Conservation (phyloP, 2,329 filamentous ascomycete genomes). For the Calonectria fujianensis region DNA sequence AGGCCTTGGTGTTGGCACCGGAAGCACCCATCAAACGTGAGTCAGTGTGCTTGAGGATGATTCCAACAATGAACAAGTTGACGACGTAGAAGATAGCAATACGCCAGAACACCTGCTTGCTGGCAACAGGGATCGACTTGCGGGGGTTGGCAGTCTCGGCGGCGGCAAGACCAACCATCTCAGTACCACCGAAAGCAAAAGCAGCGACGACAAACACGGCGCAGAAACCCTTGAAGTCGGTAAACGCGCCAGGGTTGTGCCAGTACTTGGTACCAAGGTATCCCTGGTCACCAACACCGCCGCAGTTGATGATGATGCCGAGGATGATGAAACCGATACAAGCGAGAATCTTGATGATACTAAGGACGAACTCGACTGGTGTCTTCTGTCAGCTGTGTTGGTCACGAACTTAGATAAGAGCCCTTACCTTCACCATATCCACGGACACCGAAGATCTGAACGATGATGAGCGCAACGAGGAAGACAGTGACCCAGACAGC, state of each 20-base stretch:
- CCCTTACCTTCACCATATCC: conserved; percentile 82
- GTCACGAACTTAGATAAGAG: neutral
- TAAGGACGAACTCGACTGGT: conserved; percentile 87
- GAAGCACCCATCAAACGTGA: conserved; percentile 74
- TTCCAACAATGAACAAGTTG: conserved; percentile 85
- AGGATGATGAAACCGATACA: conserved; percentile 79
- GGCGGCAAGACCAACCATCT: conserved; percentile 84
- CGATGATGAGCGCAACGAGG: conserved; percentile 82
- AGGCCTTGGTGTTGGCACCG: conserved; percentile 81
- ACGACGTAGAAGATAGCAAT: conserved; percentile 94
- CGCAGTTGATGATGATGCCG: conserved; percentile 89
- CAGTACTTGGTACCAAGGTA: conserved; percentile 90
- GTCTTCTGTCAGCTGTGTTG: neutral
- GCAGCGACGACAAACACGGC: conserved; percentile 85
- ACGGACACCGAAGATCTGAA: conserved; percentile 92
- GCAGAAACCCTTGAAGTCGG: conserved; percentile 88
- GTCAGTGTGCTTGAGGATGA: conserved; percentile 86
- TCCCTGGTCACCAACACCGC: conserved; percentile 81
- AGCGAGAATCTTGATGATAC: conserved; percentile 89
- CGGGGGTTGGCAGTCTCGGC: conserved; percentile 86
- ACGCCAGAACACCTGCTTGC: conserved; percentile 97
- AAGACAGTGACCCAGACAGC: conserved; percentile 91
- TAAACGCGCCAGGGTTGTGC: conserved; percentile 86
- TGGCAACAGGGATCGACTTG: conserved; percentile 87
- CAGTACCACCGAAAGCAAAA: conserved; percentile 85